A percentile compares a stretch with the other conserved stretches of the same genome.
phyloP scores from a whole-genome alignment of 1,284 basidiomycete genomes.

The Melanopsichium pennsylvanicum region DNA sequence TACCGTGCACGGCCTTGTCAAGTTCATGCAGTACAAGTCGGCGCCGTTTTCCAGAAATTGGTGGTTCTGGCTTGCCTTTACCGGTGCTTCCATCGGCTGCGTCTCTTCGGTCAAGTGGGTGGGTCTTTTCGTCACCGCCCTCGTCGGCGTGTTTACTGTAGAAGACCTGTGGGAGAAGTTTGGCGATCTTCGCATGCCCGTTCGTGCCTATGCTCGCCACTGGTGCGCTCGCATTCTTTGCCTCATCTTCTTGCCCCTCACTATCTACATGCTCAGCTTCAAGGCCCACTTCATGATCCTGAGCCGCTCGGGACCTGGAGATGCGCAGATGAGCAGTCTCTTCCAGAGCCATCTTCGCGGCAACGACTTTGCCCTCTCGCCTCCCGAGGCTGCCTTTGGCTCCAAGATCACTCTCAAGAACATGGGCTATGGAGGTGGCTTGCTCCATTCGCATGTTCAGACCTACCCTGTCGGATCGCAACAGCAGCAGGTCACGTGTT shows the following conservation, averaged over 20 bases:
- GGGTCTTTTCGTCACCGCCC: constrained; percentile 90
- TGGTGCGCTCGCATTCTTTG: constrained; percentile 87
- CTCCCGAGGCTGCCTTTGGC: constrained; percentile 81
- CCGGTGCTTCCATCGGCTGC: constrained; percentile 90
- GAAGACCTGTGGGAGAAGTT: constrained; percentile 99
- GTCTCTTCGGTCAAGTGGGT: constrained; percentile 98
- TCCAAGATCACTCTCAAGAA: constrained; percentile 94
- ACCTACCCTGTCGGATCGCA: constrained; percentile 89
- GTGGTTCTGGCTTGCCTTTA: constrained; percentile 94
- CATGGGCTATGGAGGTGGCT: constrained; percentile 94
- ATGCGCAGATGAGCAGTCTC: constrained; percentile 96
- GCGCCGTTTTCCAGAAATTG: constrained; percentile 89
- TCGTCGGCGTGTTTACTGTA: constrained; percentile 94
- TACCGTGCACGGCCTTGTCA: constrained; percentile 91
- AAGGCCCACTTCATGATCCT: constrained; percentile 95
- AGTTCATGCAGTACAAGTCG: constrained; percentile 91
- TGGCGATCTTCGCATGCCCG: constrained; percentile 90
- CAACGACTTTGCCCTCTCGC: constrained; percentile 80
- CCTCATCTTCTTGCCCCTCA: constrained; percentile 85
- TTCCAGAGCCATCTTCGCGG: constrained; percentile 97
- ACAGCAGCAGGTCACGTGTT: constrained; percentile 98
- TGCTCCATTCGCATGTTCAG: constrained; percentile 95
- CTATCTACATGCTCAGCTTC: constrained; percentile 93
- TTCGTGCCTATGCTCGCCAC: constrained; percentile 84
- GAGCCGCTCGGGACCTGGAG: constrained; percentile 92